Percentiles rank a stretch among this genome's conserved stretches.
phyloP scores from a whole-genome alignment of 768 basidiomycete species.

The Hygrocybe punicea region DNA sequence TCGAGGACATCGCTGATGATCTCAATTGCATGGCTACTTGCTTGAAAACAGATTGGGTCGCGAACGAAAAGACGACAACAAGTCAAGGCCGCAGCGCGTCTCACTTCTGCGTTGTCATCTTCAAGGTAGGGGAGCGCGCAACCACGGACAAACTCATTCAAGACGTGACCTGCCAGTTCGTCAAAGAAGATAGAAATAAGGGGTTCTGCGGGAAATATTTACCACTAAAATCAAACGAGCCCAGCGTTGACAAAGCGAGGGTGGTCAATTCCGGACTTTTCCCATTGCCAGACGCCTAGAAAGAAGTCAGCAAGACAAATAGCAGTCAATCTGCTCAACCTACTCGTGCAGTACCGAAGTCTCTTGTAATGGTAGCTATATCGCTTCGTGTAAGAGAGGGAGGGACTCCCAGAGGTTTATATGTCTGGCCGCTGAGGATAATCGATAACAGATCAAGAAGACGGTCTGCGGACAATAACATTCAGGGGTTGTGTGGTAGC shows the following conservation, averaged over 20 bases:
- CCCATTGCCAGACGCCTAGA: conserved; percentile 45
- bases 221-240: conserved; percentile 94
- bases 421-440: conserved; percentile 78
- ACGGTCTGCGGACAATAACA: conserved; percentile 59
- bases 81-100: conserved; percentile 85
- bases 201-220: conserved; percentile 13
- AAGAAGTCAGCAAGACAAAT: background rate
- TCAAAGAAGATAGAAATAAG: background rate
- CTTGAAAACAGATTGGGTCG: conserved; percentile 94
- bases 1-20: conserved; percentile 98
- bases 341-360: conserved; percentile 51
- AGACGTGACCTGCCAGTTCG: conserved; percentile 64
- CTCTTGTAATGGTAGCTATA: conserved; percentile 45
- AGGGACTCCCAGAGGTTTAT: conserved; percentile 86
- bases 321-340: background rate
- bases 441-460: conserved; percentile 80
- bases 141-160: conserved; percentile 93
- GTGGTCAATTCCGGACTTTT: conserved; percentile 69
- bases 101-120: conserved; percentile 83
- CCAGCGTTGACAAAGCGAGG: conserved; percentile 81
- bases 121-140: conserved; percentile 93
- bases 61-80: conserved; percentile 89
- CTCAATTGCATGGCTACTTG: conserved; percentile 93
- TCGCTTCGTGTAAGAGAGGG: conserved; percentile 55
- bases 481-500: background rate